These are phyloP conservation scores for Neurospora cerealis DNA, from an alignment of 495 filamentous ascomycete genomes.

Conservation along the genomic window DNA sequence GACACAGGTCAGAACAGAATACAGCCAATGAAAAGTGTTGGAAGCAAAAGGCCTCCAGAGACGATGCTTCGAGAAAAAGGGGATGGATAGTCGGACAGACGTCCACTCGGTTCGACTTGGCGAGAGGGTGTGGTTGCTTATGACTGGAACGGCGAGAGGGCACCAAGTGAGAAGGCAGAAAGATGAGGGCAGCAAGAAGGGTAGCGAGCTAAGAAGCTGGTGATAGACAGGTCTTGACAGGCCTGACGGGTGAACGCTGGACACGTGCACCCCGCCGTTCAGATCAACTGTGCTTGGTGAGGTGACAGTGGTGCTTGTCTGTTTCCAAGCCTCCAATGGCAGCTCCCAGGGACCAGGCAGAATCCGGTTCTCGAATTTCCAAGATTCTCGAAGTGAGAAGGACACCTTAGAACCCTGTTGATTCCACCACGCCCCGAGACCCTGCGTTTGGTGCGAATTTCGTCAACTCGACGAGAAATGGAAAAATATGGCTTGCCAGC, in stretches of 20 bases:
- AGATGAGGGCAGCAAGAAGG: background rate
- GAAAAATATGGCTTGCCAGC: background rate
- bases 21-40: background rate
- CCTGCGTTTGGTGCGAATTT: background rate
- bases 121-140: background rate
- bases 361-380: background rate
- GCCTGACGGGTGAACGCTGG: background rate
- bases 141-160: background rate
- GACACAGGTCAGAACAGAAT: background rate
- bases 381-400: background rate
- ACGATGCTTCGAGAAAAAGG: background rate
- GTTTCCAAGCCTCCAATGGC: background rate
- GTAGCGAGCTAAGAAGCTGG: background rate
- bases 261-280: background rate
- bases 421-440: background rate
- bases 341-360: background rate
- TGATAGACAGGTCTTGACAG: background rate
- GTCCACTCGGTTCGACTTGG: background rate
- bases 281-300: background rate
- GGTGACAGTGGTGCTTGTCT: background rate
- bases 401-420: background rate
- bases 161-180: background rate
- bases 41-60: background rate
- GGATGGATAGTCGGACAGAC: background rate
- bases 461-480: background rate